Percentiles rank a stretch among this genome's conserved stretches.
These are phyloP conservation scores for Microdochium bolleyi DNA, from an alignment of 2,329 filamentous ascomycete genomes.

Conservation along the genomic window DNA sequence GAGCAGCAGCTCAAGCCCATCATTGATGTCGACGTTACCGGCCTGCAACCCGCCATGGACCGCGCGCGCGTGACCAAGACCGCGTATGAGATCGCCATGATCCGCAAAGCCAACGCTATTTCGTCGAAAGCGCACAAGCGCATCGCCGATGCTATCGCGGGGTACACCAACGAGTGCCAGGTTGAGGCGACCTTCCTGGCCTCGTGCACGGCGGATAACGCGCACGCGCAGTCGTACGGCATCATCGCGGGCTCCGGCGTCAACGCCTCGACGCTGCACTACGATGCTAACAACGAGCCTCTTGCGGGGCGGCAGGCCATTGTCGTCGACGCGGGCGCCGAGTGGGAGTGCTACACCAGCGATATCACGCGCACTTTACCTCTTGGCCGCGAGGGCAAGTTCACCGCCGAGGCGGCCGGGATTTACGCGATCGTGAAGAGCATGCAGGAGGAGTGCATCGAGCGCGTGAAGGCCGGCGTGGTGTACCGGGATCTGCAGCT, in stretches of 20 bases:
- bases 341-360: slow-evolving; percentile 78
- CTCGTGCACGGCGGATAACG: slow-evolving; percentile 63
- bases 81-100: slow-evolving; percentile 74
- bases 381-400: slow-evolving; percentile 43
- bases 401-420: slow-evolving; percentile 58
- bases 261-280: slow-evolving; percentile 85
- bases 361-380: slow-evolving; percentile 89
- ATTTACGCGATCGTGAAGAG: slow-evolving; percentile 71
- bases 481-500: slow-evolving; percentile 66
- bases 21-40: slow-evolving; percentile 36
- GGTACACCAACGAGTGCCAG: slow-evolving; percentile 69
- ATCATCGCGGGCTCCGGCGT: slow-evolving; percentile 79
- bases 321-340: slow-evolving; percentile 80
- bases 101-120: slow-evolving; percentile 73
- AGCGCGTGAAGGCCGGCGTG: slow-evolving; percentile 58
- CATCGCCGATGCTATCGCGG: slow-evolving; percentile 57
- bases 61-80: slow-evolving; percentile 75
- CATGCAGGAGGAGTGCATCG: slow-evolving; percentile 75
- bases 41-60: slow-evolving; percentile 67
- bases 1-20: slow-evolving; percentile 15
- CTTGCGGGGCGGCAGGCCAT: slow-evolving; percentile 65
- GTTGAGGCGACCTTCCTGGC: slow-evolving; percentile 72
- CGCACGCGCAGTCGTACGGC: slow-evolving; percentile 74
- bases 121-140: slow-evolving; percentile 69
- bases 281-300: slow-evolving; percentile 68